Base-by-base conservation (phyloP, 495 filamentous ascomycete genomes). In the Echria macrotheca region DNA sequence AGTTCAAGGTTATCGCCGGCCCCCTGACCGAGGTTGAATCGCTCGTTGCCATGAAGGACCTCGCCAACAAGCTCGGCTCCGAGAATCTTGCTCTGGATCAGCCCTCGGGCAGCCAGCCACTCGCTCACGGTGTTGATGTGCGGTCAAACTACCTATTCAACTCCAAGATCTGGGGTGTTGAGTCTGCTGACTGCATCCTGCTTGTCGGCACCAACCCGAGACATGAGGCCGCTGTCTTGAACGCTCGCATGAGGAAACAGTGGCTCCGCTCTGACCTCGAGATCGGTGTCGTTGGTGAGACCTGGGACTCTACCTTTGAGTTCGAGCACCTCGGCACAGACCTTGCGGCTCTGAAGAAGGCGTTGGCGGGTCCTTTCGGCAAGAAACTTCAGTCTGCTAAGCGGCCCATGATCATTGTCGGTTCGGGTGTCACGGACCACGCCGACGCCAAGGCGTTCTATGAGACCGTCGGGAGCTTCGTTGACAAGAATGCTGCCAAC, bases 101-200 rank as follows among this genome's bases (percentile, higher is more conserved):
- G 64, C 87, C 91, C 21, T 78, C 78, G 9, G 93, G 93, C 53
- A 82, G 77, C 68, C 73, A 83, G 46, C 94, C 94, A 7, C 68
- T 95, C 54, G 87, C 91, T 19, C 93, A 98, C 65, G 93, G 93
- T 60, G 74, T 97, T 55, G 93, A 97, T 62, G 79, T 96, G 48
- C 89, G 93, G 37, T 86, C 89, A 35, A 97, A 91, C 71, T 98
- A 94, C 64, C 74, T 87, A 33, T 95, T 98, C 78, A 98, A 98
- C 76, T 95, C 89, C 24, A 89, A 82, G 68, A 91, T 98, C 57
- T 83, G 78, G 61, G 91, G 86, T 56, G 86, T 97, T 24, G 93
- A 97, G 68, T 88, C 94, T 53, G 89, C 91, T 31, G 93, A 97
- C 68, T 82, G 78, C 54, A 87, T 98, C 46, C 85, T 98, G 45